Evolutionary conservation across 768 basidiomycete species (phyloP).

Genomic region (Panaeolus papilionaceus): DNA sequence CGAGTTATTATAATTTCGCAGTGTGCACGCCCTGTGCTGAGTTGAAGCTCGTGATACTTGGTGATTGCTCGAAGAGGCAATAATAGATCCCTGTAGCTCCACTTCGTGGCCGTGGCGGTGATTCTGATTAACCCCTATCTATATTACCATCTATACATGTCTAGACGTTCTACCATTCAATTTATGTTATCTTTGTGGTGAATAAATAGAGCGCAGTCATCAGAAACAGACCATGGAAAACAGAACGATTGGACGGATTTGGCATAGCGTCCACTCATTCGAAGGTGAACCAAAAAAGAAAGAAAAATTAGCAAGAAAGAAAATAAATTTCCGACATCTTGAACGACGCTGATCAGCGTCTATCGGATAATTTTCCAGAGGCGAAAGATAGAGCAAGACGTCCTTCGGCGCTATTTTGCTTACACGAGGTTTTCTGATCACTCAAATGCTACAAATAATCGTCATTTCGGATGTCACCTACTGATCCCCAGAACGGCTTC

Average conservation of each 20-base stretch:
- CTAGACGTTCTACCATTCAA: neutral
- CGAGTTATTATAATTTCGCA: too few relatives aligned
- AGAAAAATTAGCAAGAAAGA: neutral
- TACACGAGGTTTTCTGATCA: neutral
- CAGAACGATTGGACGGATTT: neutral
- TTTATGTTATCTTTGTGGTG: too few relatives aligned
- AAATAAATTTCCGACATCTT: neutral
- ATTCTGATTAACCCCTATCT: neutral
- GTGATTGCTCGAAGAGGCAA: constrained; percentile 1
- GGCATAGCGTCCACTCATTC: too few relatives aligned
- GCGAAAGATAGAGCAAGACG: neutral
- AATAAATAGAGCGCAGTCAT: neutral
- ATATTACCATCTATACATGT: neutral
- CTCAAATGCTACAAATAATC: neutral
- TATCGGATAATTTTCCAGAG: neutral
- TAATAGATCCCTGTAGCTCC: neutral
- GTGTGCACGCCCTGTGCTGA: too few relatives aligned
- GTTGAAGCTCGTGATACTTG: neutral
- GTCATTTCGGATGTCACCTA: neutral
- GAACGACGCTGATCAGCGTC: neutral
- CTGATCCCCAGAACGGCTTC: neutral
- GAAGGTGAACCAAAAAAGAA: too few relatives aligned
- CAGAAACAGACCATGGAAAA: neutral
- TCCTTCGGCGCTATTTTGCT: neutral
- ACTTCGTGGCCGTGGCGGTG: neutral